Evolutionary conservation across 257 asterid genomes (phyloP).

Genomic region (Capsicum pubescens): DNA sequence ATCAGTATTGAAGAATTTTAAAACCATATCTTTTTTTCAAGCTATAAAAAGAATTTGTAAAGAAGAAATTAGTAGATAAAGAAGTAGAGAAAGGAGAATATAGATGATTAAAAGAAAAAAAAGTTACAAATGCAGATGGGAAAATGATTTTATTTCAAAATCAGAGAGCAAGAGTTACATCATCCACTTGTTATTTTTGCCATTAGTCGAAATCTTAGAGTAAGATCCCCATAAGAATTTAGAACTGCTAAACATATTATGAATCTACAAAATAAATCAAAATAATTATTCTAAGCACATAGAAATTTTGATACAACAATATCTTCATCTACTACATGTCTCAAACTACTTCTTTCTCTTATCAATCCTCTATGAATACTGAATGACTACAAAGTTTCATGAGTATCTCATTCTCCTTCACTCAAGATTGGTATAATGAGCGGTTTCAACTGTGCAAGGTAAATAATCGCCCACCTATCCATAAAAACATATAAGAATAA

Average conservation of each 20-base stretch:
- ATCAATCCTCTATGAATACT: neutral
- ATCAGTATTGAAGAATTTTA: too few relatives aligned
- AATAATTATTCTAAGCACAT: neutral
- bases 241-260: neutral
- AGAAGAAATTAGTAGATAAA: too few relatives aligned
- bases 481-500: neutral
- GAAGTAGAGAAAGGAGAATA: too few relatives aligned
- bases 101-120: too few relatives aligned
- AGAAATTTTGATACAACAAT: neutral
- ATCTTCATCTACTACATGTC: slow-evolving; percentile 18
- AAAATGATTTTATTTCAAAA: neutral
- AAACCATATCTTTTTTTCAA: too few relatives aligned
- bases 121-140: neutral
- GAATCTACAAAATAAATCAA: neutral
- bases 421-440: slow-evolving; percentile 20
- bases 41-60: too few relatives aligned
- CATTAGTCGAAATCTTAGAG: neutral
- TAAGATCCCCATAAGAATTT: neutral
- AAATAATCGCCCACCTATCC: slow-evolving; percentile 25
- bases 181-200: slow-evolving; percentile 4
- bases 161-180: neutral
- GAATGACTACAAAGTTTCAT: neutral
- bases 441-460: slow-evolving; percentile 25
- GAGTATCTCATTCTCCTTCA: slow-evolving; percentile 21
- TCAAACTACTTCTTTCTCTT: neutral